Evolutionary conservation across 495 filamentous ascomycete genomes (phyloP).

Genomic region (Aspergillus cavernicola): DNA sequence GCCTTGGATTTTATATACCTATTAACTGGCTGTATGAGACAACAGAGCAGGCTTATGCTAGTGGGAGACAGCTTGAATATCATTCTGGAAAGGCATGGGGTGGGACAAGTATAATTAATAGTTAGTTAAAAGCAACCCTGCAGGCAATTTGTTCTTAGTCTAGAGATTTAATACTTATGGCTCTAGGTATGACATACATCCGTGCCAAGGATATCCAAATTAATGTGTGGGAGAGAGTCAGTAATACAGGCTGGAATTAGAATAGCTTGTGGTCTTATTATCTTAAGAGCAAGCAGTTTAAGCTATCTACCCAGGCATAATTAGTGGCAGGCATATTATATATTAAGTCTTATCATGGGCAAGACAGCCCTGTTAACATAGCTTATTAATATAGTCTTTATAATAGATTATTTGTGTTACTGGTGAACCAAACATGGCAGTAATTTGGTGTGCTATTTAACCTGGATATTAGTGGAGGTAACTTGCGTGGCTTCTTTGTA

Average conservation of each 20-base stretch:
- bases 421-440: slow-evolving; percentile 21
- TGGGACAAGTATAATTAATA: slow-evolving; percentile 53
- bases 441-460: slow-evolving; percentile 35
- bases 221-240: slow-evolving; percentile 54
- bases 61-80: slow-evolving; percentile 29
- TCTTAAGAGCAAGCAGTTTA: slow-evolving; percentile 37
- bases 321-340: slow-evolving; percentile 39
- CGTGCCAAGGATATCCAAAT: slow-evolving; percentile 31
- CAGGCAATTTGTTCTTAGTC: background rate
- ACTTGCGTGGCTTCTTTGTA: slow-evolving; percentile 35
- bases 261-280: slow-evolving; percentile 55
- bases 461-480: slow-evolving; percentile 37
- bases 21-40: slow-evolving; percentile 53
- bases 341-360: slow-evolving; percentile 44
- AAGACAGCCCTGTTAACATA: slow-evolving; percentile 43
- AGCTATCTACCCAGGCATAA: slow-evolving; percentile 37
- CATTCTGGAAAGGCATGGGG: slow-evolving; percentile 49
- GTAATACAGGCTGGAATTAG: slow-evolving; percentile 63
- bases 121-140: slow-evolving; percentile 23
- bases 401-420: slow-evolving; percentile 25
- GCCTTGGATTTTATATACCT: slow-evolving; percentile 36
- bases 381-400: slow-evolving; percentile 36
- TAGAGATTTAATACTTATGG: background rate
- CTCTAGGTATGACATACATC: slow-evolving; percentile 45
- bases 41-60: slow-evolving; percentile 39